Evolutionary conservation across 176 grass and related monocot species (phyloP).

Genomic region (Leersia perrieri): DNA sequence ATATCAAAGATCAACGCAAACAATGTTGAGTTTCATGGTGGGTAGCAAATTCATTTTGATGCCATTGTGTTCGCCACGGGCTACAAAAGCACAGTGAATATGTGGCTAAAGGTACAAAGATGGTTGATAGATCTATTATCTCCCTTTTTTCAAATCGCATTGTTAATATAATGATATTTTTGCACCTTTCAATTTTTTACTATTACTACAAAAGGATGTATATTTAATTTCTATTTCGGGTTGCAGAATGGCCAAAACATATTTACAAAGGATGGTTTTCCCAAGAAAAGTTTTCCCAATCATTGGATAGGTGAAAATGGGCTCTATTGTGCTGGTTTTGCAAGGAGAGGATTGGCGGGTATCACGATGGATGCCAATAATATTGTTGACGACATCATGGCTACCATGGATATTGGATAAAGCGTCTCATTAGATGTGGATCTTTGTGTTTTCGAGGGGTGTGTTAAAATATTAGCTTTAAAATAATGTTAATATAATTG

Average conservation of each 20-base stretch:
- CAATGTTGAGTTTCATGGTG: constrained; percentile 19
- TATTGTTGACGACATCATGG: background rate
- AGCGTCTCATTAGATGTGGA: background rate
- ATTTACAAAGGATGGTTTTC: constrained; percentile 17
- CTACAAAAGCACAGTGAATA: constrained; percentile 34
- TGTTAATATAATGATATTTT: too few relatives aligned
- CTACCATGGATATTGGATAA: background rate
- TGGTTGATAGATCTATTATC: background rate
- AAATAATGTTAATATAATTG: background rate
- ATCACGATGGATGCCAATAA: constrained; percentile 27
- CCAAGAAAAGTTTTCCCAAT: constrained; percentile 11
- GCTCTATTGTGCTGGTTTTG: background rate
- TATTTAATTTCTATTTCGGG: background rate
- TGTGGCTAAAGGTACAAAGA: constrained; percentile 45
- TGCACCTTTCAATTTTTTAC: background rate
- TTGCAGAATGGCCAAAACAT: background rate
- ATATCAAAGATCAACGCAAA: constrained; percentile 25
- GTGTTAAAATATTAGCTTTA: background rate
- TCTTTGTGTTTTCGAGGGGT: background rate
- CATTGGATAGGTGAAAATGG: constrained; percentile 49
- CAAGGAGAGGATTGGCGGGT: constrained; percentile 13
- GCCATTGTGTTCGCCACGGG: constrained; percentile 42
- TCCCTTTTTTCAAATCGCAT: background rate
- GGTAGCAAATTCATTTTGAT: background rate
- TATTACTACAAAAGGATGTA: background rate